A percentile compares a stretch with the other conserved stretches of the same genome.
phyloP scores from a whole-genome alignment of 2,329 filamentous ascomycete species.

The Hymenoscyphus occultus region DNA sequence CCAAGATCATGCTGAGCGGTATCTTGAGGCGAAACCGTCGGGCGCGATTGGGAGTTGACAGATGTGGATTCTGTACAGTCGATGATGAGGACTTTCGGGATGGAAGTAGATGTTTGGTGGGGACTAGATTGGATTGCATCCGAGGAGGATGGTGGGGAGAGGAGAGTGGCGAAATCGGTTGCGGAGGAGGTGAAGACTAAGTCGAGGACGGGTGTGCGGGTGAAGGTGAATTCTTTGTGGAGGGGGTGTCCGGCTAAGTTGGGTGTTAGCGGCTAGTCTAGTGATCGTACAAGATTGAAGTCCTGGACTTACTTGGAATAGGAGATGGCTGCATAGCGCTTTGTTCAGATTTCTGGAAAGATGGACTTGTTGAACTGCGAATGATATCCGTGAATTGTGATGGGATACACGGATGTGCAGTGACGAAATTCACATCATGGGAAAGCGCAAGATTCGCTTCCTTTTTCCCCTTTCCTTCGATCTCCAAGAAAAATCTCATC shows the following conservation, averaged over 20 bases:
- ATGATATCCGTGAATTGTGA: slow-evolving; percentile 56
- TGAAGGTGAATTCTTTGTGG: slow-evolving; percentile 61
- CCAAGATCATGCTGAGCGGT: slow-evolving; percentile 35
- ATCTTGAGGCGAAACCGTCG: slow-evolving; percentile 30
- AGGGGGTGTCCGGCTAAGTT: slow-evolving; percentile 53
- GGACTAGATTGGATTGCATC: slow-evolving; percentile 31
- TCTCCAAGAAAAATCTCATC: slow-evolving; percentile 31
- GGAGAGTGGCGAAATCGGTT: slow-evolving; percentile 25
- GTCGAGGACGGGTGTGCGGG: slow-evolving; percentile 56
- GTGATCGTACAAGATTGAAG: not conserved
- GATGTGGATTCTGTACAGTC: slow-evolving; percentile 49
- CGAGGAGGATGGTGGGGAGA: slow-evolving; percentile 31
- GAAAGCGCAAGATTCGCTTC: slow-evolving; percentile 41
- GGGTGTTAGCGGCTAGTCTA: slow-evolving; percentile 6
- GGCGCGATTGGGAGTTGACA: slow-evolving; percentile 13
- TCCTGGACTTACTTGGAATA: slow-evolving; percentile 13
- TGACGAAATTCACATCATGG: slow-evolving; percentile 63
- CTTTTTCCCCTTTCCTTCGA: slow-evolving; percentile 24
- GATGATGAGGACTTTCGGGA: slow-evolving; percentile 52
- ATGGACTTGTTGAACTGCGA: slow-evolving; percentile 58
- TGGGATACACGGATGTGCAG: slow-evolving; percentile 61
- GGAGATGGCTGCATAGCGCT: slow-evolving; percentile 7
- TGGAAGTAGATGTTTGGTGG: slow-evolving; percentile 37
- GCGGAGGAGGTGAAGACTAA: slow-evolving; percentile 41
- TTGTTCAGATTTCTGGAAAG: slow-evolving; percentile 51